Evolutionary conservation across 2,329 filamentous ascomycete genomes (phyloP).

Genomic region (Hypoxylon sp.): DNA sequence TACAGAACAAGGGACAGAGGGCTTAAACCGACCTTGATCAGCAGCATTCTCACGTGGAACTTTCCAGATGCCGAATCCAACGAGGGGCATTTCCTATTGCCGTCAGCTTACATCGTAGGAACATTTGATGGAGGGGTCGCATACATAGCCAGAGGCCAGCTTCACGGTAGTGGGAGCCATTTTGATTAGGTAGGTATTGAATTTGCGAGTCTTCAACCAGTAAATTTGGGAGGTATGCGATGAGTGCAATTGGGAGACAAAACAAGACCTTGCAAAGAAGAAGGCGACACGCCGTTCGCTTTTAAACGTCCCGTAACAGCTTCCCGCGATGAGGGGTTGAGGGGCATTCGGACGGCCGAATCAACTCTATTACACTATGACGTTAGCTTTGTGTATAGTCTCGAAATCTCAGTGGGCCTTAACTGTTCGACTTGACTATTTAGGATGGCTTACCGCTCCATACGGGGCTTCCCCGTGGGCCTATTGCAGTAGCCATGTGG

Average conservation of each 20-base stretch:
- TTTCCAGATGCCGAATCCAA: slow-evolving; percentile 55
- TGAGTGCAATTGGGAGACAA: too few relatives aligned
- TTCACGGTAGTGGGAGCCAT: slow-evolving; percentile 45
- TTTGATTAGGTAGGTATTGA: too few relatives aligned
- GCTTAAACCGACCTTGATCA: slow-evolving; percentile 44
- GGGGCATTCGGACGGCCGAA: slow-evolving; percentile 6
- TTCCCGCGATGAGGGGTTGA: slow-evolving; percentile 29
- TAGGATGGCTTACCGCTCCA: slow-evolving; percentile 18
- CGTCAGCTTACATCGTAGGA: slow-evolving; percentile 15
- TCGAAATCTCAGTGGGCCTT: slow-evolving; percentile 18
- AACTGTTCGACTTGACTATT: slow-evolving; percentile 31
- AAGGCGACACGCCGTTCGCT: too few relatives aligned
- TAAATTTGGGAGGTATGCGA: too few relatives aligned
- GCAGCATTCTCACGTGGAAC: slow-evolving; percentile 48
- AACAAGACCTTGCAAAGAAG: too few relatives aligned
- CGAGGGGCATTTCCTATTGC: slow-evolving; percentile 50
- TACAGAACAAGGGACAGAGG: slow-evolving; percentile 53
- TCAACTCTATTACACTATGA: slow-evolving; percentile 24
- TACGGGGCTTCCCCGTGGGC: slow-evolving; percentile 3
- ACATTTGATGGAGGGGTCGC: slow-evolving; percentile 6
- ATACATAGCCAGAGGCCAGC: slow-evolving; percentile 50
- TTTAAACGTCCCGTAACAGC: too few relatives aligned
- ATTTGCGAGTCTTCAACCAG: too few relatives aligned
- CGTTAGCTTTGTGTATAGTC: slow-evolving; percentile 21
- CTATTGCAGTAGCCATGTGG: slow-evolving; percentile 1